Percentiles rank a stretch among this genome's conserved stretches.
These are phyloP conservation scores for Haematococcus sp. DNA, from an alignment of 139 green algal genomes.

Conservation along the genomic window DNA sequence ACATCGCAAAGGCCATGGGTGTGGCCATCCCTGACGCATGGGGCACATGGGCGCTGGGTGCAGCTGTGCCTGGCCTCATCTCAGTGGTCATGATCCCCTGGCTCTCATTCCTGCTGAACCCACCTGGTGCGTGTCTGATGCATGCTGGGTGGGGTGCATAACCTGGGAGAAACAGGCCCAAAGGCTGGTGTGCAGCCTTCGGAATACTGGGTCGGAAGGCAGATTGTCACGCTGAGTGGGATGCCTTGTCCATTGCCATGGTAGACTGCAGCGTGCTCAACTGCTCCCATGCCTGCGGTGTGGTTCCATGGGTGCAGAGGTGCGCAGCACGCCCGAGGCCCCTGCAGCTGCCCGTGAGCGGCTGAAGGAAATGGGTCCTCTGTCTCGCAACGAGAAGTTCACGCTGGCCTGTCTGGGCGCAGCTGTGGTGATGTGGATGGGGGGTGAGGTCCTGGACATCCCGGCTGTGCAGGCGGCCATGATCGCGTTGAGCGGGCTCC, in stretches of 20 bases:
- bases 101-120: constrained; percentile 9
- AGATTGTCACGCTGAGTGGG: no score
- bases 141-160: no score
- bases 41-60: constrained; percentile 17
- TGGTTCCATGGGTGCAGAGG: no score
- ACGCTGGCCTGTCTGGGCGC: constrained; percentile 85
- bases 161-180: no score
- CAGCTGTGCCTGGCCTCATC: constrained; percentile 4
- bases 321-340: neutral
- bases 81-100: constrained; percentile 12
- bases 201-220: no score
- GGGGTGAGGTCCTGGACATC: constrained; percentile 55
- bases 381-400: constrained; percentile 79
- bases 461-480: constrained; percentile 86
- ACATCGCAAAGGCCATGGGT: constrained; percentile 79
- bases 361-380: constrained; percentile 80
- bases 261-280: no score
- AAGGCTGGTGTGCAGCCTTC: no score
- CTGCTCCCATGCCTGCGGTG: no score
- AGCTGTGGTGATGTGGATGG: constrained; percentile 90
- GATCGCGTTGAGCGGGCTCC: constrained; percentile 86
- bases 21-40: constrained; percentile 12
- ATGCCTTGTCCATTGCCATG: no score
- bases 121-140: neutral
- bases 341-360: constrained; percentile 41